phyloP scores from a whole-genome alignment of 306 rosid genomes.

The Cicer judaicum region DNA sequence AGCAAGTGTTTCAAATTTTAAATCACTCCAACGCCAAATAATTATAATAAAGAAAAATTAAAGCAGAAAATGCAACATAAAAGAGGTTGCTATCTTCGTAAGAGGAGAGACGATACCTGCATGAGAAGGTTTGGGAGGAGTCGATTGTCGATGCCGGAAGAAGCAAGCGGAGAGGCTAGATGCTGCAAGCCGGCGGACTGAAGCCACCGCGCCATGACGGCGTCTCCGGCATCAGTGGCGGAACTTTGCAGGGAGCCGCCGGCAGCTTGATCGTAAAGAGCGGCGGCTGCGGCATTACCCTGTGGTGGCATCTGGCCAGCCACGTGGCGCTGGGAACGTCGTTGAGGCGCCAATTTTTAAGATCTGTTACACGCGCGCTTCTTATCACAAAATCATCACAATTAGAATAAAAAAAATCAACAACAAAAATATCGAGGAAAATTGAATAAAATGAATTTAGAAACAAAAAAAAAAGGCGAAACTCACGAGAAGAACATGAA shows the following conservation, averaged over 20 bases:
- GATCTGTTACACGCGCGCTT: constrained; percentile 72
- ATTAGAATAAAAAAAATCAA: not conserved
- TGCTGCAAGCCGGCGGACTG: constrained; percentile 99
- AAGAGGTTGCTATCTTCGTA: not conserved
- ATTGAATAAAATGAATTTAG: not conserved
- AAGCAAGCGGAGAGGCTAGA: constrained; percentile 95
- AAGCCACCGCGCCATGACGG: constrained; percentile 99
- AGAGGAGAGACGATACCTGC: constrained; percentile 64
- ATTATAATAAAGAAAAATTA: not conserved
- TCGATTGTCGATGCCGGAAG: constrained; percentile 80
- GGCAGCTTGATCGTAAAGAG: constrained; percentile 62
- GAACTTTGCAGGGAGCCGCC: constrained; percentile 69
- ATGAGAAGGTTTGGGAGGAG: constrained; percentile 85
- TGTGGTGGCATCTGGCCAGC: constrained; percentile 99
- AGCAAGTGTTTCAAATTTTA: constrained; percentile 22
- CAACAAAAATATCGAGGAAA: not conserved
- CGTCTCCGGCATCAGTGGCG: constrained; percentile 82
- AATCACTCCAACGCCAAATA: constrained; percentile 17
- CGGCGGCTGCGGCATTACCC: constrained; percentile 93
- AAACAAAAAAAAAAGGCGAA: not conserved
- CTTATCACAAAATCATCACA: constrained; percentile 31
- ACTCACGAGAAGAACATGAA: constrained; percentile 83
- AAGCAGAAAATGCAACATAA: not conserved
- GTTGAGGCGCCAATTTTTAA: constrained; percentile 99
- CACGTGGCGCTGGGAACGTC: constrained; percentile 99